Evolutionary conservation across 768 basidiomycete genomes (phyloP).

Genomic region (Lactarius hatsudake): DNA sequence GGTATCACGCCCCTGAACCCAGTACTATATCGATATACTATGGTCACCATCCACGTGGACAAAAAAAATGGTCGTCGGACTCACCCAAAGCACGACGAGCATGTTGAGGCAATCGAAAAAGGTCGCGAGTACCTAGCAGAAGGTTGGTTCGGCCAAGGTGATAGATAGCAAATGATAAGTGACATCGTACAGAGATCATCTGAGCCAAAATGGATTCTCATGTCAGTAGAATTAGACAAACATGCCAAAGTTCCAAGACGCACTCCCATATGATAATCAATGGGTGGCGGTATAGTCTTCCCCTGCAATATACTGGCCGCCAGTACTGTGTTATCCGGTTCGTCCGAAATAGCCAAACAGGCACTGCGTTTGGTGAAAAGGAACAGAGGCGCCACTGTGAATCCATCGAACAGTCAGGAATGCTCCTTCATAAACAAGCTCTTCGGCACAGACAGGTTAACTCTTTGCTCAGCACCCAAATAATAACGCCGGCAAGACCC

Average conservation of each 20-base stretch:
- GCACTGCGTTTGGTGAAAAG: neutral
- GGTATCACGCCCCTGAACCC: constrained; percentile 11
- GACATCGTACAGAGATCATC: constrained; percentile 15
- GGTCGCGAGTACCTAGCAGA: constrained; percentile 4
- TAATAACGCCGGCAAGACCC: constrained; percentile 3
- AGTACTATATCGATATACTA: constrained; percentile 8
- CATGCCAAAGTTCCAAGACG: neutral
- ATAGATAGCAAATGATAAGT: neutral
- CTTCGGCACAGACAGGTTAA: constrained; percentile 5
- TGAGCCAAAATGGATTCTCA: neutral
- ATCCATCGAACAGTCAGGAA: neutral
- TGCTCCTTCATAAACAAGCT: neutral
- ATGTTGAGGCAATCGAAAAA: constrained; percentile 21
- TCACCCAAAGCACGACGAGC: constrained; percentile 16
- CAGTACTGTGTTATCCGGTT: too few relatives aligned
- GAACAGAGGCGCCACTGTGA: constrained; percentile 6
- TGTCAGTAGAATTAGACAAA: neutral
- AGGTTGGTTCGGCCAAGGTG: neutral
- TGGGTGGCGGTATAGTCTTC: neutral
- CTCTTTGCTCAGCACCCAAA: constrained; percentile 15
- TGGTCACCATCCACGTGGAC: neutral
- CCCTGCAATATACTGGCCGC: neutral
- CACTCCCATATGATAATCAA: constrained; percentile 20
- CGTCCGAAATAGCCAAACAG: constrained; percentile 10
- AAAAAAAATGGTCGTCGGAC: neutral